Percentiles rank a stretch among this genome's conserved stretches.
Evolutionary conservation across 1,139 yeast species (phyloP).

Genomic region (Nakaseomyces nivariensis): DNA sequence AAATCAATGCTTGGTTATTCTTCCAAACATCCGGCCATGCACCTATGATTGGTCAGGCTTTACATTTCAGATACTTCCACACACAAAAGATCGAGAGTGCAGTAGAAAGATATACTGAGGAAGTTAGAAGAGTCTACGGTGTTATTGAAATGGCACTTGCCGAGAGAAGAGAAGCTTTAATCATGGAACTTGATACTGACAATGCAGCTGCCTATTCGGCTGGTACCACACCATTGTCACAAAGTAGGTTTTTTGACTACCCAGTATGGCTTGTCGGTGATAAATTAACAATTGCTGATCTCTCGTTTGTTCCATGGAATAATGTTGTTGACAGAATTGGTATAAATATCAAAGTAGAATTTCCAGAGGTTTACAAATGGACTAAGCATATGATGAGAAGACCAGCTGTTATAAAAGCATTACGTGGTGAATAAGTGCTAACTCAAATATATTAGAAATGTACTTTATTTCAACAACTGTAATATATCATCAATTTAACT

Average conservation of each 20-base stretch:
- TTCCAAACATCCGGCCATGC: constrained; percentile 96
- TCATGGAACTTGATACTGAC: constrained; percentile 84
- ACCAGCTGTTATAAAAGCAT: constrained; percentile 71
- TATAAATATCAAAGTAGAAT: constrained; percentile 73
- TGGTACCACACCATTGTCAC: constrained; percentile 81
- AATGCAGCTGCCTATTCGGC: constrained; percentile 82
- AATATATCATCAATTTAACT: not conserved
- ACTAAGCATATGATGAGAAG: constrained; percentile 86
- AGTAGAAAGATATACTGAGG: constrained; percentile 84
- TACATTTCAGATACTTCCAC: constrained; percentile 88
- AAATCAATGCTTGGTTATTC: constrained; percentile 80
- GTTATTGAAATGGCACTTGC: constrained; percentile 94
- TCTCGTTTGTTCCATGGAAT: constrained; percentile 94
- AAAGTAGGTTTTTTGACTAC: constrained; percentile 78
- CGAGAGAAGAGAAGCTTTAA: constrained; percentile 80
- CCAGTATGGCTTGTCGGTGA: constrained; percentile 96
- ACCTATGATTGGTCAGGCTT: constrained; percentile 96
- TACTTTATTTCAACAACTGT: not conserved
- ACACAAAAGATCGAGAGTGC: constrained; percentile 81
- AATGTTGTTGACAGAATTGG: constrained; percentile 91
- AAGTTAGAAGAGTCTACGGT: constrained; percentile 86
- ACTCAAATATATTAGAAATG: not conserved
- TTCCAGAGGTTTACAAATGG: constrained; percentile 96
- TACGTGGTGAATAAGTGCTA: constrained; percentile 41
- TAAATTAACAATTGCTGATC: constrained; percentile 80